These are phyloP conservation scores for Asclepias syriaca DNA, from an alignment of 257 asterid genomes.

Conservation along the genomic window DNA sequence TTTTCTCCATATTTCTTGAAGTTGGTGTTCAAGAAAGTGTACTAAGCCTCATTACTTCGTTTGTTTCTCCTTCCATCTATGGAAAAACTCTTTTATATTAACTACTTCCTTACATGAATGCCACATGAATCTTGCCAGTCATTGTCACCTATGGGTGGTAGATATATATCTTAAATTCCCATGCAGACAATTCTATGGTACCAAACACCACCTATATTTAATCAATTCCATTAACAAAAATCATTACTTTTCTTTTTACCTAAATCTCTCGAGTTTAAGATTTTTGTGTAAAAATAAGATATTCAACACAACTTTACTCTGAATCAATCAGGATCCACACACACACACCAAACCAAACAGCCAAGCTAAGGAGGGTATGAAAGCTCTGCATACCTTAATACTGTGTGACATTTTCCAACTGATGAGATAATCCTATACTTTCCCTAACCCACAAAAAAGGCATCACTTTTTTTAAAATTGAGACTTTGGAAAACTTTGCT, in stretches of 20 bases:
- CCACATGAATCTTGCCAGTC: constrained; percentile 32
- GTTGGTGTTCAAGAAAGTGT: not conserved
- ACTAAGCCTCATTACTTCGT: not conserved
- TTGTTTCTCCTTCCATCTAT: constrained; percentile 2
- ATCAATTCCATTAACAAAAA: too few relatives aligned
- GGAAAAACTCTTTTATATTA: not conserved
- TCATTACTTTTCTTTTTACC: too few relatives aligned
- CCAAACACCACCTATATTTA: too few relatives aligned
- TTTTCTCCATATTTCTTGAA: not conserved
- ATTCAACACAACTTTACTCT: too few relatives aligned
- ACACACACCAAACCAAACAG: not conserved
- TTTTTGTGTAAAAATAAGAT: too few relatives aligned
- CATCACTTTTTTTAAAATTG: not conserved
- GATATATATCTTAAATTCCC: constrained; percentile 26
- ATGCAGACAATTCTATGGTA: constrained; percentile 28
- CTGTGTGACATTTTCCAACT: not conserved
- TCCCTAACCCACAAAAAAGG: not conserved
- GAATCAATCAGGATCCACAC: too few relatives aligned
- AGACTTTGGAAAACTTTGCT: not conserved
- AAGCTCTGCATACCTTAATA: not conserved
- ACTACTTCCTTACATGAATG: constrained; percentile 14
- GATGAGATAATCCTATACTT: not conserved
- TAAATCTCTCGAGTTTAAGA: too few relatives aligned
- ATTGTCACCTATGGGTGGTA: constrained; percentile 28
- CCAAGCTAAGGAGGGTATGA: not conserved